A percentile compares a stretch with the other conserved stretches of the same genome.
phyloP scores from a whole-genome alignment of 306 rosid species.

The Begonia loranthoides region DNA sequence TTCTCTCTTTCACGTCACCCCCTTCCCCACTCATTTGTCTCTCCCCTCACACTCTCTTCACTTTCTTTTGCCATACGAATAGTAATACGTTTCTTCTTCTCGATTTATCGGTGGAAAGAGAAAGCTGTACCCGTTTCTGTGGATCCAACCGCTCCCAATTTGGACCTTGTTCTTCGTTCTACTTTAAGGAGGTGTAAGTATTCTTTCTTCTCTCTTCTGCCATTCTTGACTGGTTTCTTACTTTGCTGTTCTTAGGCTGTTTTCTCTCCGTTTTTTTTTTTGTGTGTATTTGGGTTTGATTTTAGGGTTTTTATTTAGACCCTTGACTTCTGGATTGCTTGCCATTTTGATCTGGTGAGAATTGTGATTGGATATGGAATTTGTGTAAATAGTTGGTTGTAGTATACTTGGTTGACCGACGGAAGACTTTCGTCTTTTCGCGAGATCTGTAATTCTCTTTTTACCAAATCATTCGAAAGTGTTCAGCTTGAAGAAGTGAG shows the following conservation, averaged over 20 bases:
- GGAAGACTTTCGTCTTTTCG: not conserved
- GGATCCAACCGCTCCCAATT: not conserved
- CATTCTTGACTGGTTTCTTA: not conserved
- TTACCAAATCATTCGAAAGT: not conserved
- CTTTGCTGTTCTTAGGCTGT: not conserved
- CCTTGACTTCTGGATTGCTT: not conserved
- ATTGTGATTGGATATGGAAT: no score
- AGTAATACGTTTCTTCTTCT: not conserved
- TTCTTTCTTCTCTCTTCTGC: not conserved
- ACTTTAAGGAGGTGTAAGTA: not conserved
- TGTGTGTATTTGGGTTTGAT: not conserved
- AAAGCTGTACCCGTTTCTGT: not conserved
- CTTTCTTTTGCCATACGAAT: not conserved
- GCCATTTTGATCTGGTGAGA: not conserved
- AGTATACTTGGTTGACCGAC: not conserved
- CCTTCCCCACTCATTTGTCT: not conserved
- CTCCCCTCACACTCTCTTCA: not conserved
- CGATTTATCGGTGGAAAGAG: no score
- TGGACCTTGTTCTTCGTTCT: not conserved
- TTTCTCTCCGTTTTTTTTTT: not conserved
- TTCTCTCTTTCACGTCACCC: not conserved
- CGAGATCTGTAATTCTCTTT: not conserved
- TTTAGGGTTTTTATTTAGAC: not conserved
- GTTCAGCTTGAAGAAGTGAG: no score
- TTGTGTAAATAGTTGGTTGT: not conserved